These are phyloP conservation scores for Cicer arietinum DNA, from an alignment of 306 rosid species.

Conservation along the genomic window DNA sequence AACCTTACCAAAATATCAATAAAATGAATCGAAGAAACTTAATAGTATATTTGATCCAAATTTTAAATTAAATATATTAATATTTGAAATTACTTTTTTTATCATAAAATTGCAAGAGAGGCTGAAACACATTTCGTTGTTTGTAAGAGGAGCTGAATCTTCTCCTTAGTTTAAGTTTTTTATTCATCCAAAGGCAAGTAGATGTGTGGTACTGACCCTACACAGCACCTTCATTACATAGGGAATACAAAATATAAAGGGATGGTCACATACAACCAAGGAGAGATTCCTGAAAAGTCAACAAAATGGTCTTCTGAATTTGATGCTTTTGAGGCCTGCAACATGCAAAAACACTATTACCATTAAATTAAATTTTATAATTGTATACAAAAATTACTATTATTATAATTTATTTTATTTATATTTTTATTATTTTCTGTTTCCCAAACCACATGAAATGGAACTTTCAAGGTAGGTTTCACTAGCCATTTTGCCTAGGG, in stretches of 20 bases:
- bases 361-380: conserved; percentile 2
- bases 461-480: conserved; percentile 39
- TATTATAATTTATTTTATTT: not conserved
- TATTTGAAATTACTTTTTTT: no score
- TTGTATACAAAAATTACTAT: not conserved
- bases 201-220: conserved; percentile 16
- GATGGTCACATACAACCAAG: conserved; percentile 13
- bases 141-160: not conserved
- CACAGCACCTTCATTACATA: not conserved
- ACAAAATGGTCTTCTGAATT: conserved; percentile 12
- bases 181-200: conserved; percentile 8
- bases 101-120: not conserved
- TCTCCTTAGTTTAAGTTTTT: not conserved
- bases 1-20: not conserved
- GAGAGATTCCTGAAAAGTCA: conserved; percentile 30
- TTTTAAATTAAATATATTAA: no score
- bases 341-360: conserved; percentile 22
- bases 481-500: not conserved
- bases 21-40: no score
- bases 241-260: conserved; percentile 3
- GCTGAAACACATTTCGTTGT: not conserved
- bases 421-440: conserved; percentile 13
- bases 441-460: conserved; percentile 33
- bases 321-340: conserved; percentile 36
- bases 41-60: no score